Conservation (phyloP, 2,329 filamentous ascomycete genomes). For the Trichoderma sp. region DNA sequence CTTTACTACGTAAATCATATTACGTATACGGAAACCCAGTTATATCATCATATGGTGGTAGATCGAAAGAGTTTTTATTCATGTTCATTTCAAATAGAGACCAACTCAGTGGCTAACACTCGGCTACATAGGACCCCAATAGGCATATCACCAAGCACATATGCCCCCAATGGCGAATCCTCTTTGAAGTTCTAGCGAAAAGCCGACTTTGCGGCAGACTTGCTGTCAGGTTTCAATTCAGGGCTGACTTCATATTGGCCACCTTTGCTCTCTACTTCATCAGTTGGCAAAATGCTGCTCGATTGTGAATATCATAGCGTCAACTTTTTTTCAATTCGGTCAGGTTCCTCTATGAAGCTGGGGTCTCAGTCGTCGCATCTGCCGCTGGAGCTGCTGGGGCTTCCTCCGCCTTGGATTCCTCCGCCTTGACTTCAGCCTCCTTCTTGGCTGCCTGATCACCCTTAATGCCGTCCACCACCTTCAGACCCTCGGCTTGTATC, state of each 20-base stretch:
- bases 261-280: background rate
- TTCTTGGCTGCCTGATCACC: constrained; percentile 41
- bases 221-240: background rate
- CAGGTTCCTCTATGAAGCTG: constrained; percentile 19
- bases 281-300: background rate
- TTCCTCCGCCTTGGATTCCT: constrained; percentile 14
- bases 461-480: constrained; percentile 53
- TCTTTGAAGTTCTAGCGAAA: background rate
- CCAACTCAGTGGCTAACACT: background rate
- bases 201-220: background rate
- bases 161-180: background rate
- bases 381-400: constrained; percentile 15
- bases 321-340: constrained; percentile 2
- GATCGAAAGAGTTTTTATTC: background rate
- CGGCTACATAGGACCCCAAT: background rate
- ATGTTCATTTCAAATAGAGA: background rate
- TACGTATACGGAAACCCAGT: background rate
- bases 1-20: background rate
- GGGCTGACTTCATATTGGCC: background rate
- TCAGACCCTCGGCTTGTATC: constrained; percentile 49
- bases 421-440: constrained; percentile 24
- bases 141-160: background rate
- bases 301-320: background rate
- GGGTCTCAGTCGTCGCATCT: constrained; percentile 5
- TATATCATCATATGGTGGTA: background rate